Conservation (phyloP, 2,329 filamentous ascomycete genomes). For the Neophaeococcomyces aloes region DNA sequence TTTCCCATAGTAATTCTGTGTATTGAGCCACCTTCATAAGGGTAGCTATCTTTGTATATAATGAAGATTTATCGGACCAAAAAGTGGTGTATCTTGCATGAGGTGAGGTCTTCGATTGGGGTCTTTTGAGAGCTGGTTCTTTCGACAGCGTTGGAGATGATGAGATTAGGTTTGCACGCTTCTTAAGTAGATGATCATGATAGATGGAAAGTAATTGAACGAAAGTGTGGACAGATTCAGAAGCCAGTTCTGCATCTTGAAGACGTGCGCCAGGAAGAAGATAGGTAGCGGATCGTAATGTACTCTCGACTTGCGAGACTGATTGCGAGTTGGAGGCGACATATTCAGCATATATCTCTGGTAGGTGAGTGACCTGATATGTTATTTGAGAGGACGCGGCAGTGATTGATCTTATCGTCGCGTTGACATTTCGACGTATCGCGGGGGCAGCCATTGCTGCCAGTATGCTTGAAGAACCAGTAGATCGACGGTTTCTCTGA, state of each 20-base stretch:
- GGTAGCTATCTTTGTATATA: conserved; percentile 73
- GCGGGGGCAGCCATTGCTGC: conserved; percentile 15
- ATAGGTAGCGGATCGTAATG: conserved; percentile 83
- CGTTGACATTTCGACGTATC: conserved; percentile 14
- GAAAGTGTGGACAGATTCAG: conserved; percentile 55
- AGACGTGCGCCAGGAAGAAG: conserved; percentile 65
- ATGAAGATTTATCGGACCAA: conserved; percentile 50
- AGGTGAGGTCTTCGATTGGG: conserved; percentile 40
- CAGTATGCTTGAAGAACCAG: neutral
- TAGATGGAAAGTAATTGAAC: conserved; percentile 18
- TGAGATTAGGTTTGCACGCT: conserved; percentile 41
- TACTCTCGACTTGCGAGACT: conserved; percentile 90
- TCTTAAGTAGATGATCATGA: conserved; percentile 19
- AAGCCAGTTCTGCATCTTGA: conserved; percentile 78
- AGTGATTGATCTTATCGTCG: conserved; percentile 15
- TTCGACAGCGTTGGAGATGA: conserved; percentile 52
- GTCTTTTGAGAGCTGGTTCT: conserved; percentile 4
- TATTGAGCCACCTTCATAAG: conserved; percentile 85
- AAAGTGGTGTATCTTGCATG: conserved; percentile 56
- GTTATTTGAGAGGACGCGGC: conserved; percentile 16
- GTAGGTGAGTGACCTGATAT: conserved; percentile 15
- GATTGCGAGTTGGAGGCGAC: conserved; percentile 90
- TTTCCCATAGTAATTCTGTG: conserved; percentile 93
- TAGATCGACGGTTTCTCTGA: too few species aligned
- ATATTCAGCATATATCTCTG: conserved; percentile 61